Evolutionary conservation across 352 stramenopile species (phyloP).

Genomic region (Pythium coloratum): DNA sequence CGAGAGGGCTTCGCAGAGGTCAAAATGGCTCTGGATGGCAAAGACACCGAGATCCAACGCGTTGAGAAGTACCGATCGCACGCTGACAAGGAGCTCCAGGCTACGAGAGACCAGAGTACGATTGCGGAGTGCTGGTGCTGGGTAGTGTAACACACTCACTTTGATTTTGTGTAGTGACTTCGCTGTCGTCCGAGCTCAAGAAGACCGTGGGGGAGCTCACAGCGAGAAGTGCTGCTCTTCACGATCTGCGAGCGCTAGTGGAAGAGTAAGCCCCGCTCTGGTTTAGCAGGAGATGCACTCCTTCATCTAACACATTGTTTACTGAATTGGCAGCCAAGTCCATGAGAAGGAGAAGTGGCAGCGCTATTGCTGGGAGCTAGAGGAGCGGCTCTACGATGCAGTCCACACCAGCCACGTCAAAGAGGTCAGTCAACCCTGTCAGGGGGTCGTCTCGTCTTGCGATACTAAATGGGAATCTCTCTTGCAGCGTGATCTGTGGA

Average conservation of each 20-base stretch:
- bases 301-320: too few species aligned
- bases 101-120: constrained; percentile 38
- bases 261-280: constrained; percentile 45
- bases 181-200: constrained; percentile 22
- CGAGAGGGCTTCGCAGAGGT: constrained; percentile 55
- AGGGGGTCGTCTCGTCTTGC: too few species aligned
- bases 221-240: constrained; percentile 35
- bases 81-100: constrained; percentile 31
- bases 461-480: background rate
- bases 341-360: constrained; percentile 78
- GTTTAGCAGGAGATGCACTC: too few species aligned
- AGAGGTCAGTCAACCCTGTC: constrained; percentile 29
- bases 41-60: constrained; percentile 41
- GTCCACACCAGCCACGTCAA: constrained; percentile 53
- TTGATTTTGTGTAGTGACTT: constrained; percentile 11
- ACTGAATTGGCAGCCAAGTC: constrained; percentile 45
- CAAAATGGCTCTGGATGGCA: constrained; percentile 42
- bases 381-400: constrained; percentile 61
- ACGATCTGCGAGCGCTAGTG: constrained; percentile 55
- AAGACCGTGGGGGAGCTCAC: constrained; percentile 36
- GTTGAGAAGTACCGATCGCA: constrained; percentile 37
- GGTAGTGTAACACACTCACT: background rate
- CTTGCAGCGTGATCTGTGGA: constrained; percentile 58
- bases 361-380: constrained; percentile 72
- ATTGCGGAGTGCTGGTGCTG: background rate